A percentile compares a stretch with the other conserved stretches of the same genome.
Conservation (phyloP, 345 rosid genomes). For the Litchi chinensis region DNA sequence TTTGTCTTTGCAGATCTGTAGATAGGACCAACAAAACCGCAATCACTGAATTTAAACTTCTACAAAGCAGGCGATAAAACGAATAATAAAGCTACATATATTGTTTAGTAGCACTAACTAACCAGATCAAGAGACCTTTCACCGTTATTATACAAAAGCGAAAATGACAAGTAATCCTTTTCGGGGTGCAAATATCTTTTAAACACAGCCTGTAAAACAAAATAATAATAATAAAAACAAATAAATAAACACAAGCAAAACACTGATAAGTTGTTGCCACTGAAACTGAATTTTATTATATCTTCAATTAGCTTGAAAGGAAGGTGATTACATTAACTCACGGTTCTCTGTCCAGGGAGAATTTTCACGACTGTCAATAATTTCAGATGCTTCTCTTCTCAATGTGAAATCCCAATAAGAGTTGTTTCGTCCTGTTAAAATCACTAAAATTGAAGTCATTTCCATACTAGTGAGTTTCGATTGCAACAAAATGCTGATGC, state of each 20-base stretch:
- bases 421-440: slow-evolving; percentile 81
- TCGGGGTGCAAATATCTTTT: slow-evolving; percentile 91
- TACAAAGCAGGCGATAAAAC: background rate
- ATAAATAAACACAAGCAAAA: background rate
- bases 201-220: slow-evolving; percentile 68
- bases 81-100: background rate
- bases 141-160: slow-evolving; percentile 83
- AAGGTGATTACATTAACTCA: slow-evolving; percentile 40
- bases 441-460: slow-evolving; percentile 50
- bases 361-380: slow-evolving; percentile 65
- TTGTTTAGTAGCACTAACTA: slow-evolving; percentile 30
- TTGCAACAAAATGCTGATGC: too few relatives aligned
- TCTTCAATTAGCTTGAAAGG: slow-evolving; percentile 11
- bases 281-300: slow-evolving; percentile 4
- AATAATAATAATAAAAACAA: too few relatives aligned
- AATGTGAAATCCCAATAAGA: slow-evolving; percentile 81
- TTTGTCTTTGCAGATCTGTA: slow-evolving; percentile 96
- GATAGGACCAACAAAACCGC: slow-evolving; percentile 20
- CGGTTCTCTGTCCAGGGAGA: slow-evolving; percentile 94
- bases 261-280: background rate
- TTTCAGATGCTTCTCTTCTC: slow-evolving; percentile 71
- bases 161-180: slow-evolving; percentile 92
- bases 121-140: slow-evolving; percentile 98
- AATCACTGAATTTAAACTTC: slow-evolving; percentile 21
- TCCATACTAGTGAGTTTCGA: slow-evolving; percentile 25